Evolutionary conservation across 2,329 filamentous ascomycete species (phyloP), one percentile per base, ranked within the genome.

Genomic region (Ophiocordyceps polyrhachis-furcata): DNA sequence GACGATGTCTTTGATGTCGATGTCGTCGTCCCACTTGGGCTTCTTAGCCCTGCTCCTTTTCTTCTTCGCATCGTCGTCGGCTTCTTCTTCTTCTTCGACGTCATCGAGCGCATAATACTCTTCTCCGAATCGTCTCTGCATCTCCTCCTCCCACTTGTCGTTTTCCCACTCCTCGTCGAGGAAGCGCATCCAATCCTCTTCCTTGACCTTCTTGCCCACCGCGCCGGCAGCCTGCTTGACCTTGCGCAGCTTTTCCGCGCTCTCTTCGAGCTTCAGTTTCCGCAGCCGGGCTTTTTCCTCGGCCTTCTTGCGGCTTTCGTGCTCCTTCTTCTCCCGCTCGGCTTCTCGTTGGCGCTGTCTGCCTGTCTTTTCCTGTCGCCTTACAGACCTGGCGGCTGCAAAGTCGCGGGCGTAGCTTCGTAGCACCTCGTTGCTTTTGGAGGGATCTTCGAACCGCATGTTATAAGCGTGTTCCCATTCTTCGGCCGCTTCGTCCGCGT

Each of bases 401-500:
- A 86, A 72, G 58, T 93, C 86, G 76, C 89, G 81, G 46, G 89
- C 82, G 63, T 95, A 93, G 6, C 88, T 86, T 55, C 82, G 79
- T 29, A 98, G 69, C 43, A 83, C 79, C 62, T 94, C 86, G 57
- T 95, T 95, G 54, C 84, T 79, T 57, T 84, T 87, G 48, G 74
- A 74, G 0, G 91, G 87, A 54, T 96, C 84, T 59, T 98, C 91
- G 56, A 98, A 98, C 31, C 91, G 82, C 63, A 95, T 66, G 64
- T 98, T 98, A 66, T 94, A 98, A 5, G 88, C 88, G 51, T 83
- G 74, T 64, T 98, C 91, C 55, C 89, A 93, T 48, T 81, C 77
- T 41, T 96, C 89, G 23, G 88, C 88, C 41, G 76, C 72, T 28
- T 83, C 78, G 43, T 86, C 40, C 9, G 20, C 23, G 12, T 41